Evolutionary conservation across 805 yeast species (phyloP).

Genomic region (Ogataea philodendri): DNA sequence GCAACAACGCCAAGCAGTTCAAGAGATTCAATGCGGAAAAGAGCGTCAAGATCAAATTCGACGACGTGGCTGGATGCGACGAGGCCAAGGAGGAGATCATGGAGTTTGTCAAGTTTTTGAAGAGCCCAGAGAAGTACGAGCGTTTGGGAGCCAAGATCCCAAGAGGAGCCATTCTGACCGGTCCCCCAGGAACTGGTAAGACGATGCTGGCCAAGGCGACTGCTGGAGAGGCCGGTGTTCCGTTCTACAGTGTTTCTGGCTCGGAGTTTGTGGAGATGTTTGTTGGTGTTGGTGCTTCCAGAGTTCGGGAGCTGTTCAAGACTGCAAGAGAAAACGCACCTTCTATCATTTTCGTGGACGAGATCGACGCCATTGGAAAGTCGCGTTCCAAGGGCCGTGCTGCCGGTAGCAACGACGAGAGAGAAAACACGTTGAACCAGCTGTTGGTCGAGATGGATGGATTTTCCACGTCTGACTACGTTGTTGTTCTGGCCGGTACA

Average conservation of each 20-base stretch:
- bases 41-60: slow-evolving; percentile 76
- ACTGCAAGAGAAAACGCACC: slow-evolving; percentile 91
- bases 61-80: slow-evolving; percentile 92
- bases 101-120: slow-evolving; percentile 90
- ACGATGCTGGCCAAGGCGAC: slow-evolving; percentile 91
- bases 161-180: slow-evolving; percentile 89
- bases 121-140: slow-evolving; percentile 81
- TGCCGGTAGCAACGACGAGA: slow-evolving; percentile 86
- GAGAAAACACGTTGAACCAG: slow-evolving; percentile 91
- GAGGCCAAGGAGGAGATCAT: slow-evolving; percentile 93
- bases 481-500: slow-evolving; percentile 93
- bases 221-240: slow-evolving; percentile 96
- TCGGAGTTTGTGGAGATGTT: slow-evolving; percentile 97
- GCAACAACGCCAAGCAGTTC: slow-evolving; percentile 76
- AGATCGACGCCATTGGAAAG: slow-evolving; percentile 94
- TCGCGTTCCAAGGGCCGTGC: slow-evolving; percentile 69
- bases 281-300: slow-evolving; percentile 93
- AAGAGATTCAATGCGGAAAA: slow-evolving; percentile 80
- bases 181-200: slow-evolving; percentile 98
- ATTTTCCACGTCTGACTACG: slow-evolving; percentile 81
- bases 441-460: slow-evolving; percentile 96
- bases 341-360: slow-evolving; percentile 86
- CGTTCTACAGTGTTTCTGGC: slow-evolving; percentile 87
- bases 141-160: slow-evolving; percentile 91
- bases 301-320: slow-evolving; percentile 89